Base-by-base conservation (phyloP, 2,329 filamentous ascomycete species). In the Beauveria scarabaeidicola region DNA sequence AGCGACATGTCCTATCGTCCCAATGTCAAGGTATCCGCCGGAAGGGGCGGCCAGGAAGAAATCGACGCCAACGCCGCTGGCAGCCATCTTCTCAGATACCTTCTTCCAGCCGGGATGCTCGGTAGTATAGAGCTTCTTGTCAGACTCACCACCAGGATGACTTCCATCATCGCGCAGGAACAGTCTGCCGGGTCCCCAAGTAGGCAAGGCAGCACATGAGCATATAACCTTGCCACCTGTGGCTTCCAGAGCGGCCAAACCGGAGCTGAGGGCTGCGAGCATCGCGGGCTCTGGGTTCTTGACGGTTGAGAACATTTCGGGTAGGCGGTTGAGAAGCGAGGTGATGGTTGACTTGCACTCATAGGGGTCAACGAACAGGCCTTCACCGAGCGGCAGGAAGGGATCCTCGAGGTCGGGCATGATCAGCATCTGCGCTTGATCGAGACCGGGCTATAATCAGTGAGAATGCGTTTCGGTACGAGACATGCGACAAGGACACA, bases 371-470 rank as follows among this genome's bases (percentile, higher is more conserved):
- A 97, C 93, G 71, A 97, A 97, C 10, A 99, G 80, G 17, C 93
- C 92, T 61, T 96, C 89, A 63, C 89, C 91, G 19, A 99, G 79
- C 3, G 94, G 92, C 17, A 97, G 86, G 71, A 99, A 99, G 0
- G 94, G 94, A 65, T 99, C 94, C 68, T 97, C 92, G 52, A 99
- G 82, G 70, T 99, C 94, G 3, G 94, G 90, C 90, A 99, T 96
- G 54, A 99, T 92, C 79, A 99, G 85, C 91, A 99, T 97, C 70
- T 99, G 94, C 10, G 94, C 91, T 74, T 91, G 86, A 59, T 94
- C 88, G 46, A 97, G 78, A 44, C 81, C 81, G 41, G 91, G 75
- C 86, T 90, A 61, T 53, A n/a, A 52, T 71, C 60, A 65, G 66
- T 46, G 8, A 40, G 21, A 5, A 36, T 25, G 6, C 13, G 5